Conservation (phyloP, 2,329 filamentous ascomycete genomes). For the Aspergillus sojae region DNA sequence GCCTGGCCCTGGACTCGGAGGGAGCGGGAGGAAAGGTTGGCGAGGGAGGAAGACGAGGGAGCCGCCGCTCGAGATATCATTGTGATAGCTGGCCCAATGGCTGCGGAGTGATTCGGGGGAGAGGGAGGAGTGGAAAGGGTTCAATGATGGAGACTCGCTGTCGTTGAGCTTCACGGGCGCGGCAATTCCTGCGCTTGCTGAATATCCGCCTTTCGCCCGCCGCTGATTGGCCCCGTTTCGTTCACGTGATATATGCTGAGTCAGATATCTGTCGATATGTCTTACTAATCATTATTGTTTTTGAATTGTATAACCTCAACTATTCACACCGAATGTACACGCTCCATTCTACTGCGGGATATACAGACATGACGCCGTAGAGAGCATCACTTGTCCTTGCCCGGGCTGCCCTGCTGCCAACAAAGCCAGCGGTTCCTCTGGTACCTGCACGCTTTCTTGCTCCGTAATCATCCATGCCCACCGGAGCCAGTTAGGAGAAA, state of each 20-base stretch:
- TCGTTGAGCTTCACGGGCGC: slow-evolving; percentile 30
- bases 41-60: slow-evolving; percentile 45
- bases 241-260: slow-evolving; percentile 34
- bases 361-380: slow-evolving; percentile 40
- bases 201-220: slow-evolving; percentile 41
- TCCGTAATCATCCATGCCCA: slow-evolving; percentile 48
- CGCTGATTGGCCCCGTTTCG: slow-evolving; percentile 33
- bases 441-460: slow-evolving; percentile 41
- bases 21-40: slow-evolving; percentile 44
- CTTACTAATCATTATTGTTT: too few relatives aligned
- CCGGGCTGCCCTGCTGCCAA: slow-evolving; percentile 21
- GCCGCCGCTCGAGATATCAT: slow-evolving; percentile 51
- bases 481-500: slow-evolving; percentile 42
- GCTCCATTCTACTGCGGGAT: slow-evolving; percentile 29
- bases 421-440: slow-evolving; percentile 37
- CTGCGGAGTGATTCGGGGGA: slow-evolving; percentile 25
- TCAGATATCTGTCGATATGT: not conserved
- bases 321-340: not conserved
- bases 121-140: slow-evolving; percentile 27
- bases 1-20: slow-evolving; percentile 43
- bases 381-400: slow-evolving; percentile 26
- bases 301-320: not conserved
- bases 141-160: slow-evolving; percentile 25
- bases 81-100: slow-evolving; percentile 38
- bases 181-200: slow-evolving; percentile 43